Evolutionary conservation across 202 grass and related monocot genomes (phyloP).

Genomic region (Panicum virgatum): DNA sequence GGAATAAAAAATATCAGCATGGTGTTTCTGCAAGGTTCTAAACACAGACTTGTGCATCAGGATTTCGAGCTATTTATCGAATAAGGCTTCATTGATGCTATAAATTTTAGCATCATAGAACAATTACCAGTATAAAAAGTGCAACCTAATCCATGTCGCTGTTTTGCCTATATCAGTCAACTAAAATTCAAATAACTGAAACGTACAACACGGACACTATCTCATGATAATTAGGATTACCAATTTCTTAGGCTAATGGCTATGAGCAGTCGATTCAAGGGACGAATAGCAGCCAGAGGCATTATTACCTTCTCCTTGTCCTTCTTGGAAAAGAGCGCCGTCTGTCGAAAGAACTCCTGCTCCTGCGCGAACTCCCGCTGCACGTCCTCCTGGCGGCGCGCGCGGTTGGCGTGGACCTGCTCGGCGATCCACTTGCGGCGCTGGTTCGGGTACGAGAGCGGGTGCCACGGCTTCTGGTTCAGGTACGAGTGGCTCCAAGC

Average conservation of each 20-base stretch:
- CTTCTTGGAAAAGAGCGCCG: conserved; percentile 83
- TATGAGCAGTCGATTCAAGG: neutral
- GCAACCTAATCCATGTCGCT: neutral
- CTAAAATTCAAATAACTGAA: neutral
- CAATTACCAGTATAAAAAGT: neutral
- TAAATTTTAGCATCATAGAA: neutral
- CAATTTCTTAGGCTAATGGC: neutral
- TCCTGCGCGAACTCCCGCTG: conserved; percentile 82
- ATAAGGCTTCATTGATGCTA: neutral
- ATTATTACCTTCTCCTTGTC: conserved; percentile 98
- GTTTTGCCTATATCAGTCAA: neutral
- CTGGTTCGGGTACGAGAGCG: conserved; percentile 97
- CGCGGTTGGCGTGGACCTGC: conserved; percentile 66
- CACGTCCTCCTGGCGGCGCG: conserved; percentile 79
- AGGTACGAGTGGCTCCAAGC: conserved; percentile 96
- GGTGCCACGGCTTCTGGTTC: conserved; percentile 98
- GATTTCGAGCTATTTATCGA: neutral
- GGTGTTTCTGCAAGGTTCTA: neutral
- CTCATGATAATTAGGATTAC: neutral
- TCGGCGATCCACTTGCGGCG: conserved; percentile 99
- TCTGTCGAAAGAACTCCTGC: conserved; percentile 98
- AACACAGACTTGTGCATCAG: neutral
- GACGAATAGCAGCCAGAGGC: neutral
- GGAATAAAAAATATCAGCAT: neutral
- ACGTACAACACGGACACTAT: neutral